Evolutionary conservation across 192 early-diverging fungal genomes (phyloP).

Genomic region (Allomyces arbusculus): DNA sequence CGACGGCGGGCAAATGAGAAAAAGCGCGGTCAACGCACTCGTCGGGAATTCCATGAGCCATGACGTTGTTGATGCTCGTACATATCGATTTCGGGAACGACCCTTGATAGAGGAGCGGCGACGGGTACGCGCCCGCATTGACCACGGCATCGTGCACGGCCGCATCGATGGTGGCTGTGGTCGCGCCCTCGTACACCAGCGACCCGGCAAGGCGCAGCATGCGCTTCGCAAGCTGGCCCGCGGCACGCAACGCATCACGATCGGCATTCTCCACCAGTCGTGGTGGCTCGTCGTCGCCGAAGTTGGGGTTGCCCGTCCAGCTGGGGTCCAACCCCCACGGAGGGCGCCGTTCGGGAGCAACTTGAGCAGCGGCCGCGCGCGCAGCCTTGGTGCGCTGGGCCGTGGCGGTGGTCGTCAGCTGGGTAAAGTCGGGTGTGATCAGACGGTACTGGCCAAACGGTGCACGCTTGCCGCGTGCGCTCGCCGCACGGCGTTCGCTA

Average conservation of each 20-base stretch:
- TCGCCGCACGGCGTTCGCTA: no score
- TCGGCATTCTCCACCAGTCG: neutral
- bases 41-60: constrained; percentile 60
- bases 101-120: constrained; percentile 54
- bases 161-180: neutral
- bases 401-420: neutral
- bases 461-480: no score
- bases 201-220: neutral
- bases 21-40: neutral
- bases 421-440: neutral
- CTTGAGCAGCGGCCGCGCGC: neutral
- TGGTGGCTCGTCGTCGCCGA: neutral
- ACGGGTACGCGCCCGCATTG: constrained; percentile 38
- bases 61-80: constrained; percentile 66
- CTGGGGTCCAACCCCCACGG: neutral
- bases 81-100: constrained; percentile 49
- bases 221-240: neutral
- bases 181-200: neutral
- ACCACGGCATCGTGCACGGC: constrained; percentile 34
- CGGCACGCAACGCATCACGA: neutral
- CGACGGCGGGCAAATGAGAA: no score
- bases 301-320: neutral
- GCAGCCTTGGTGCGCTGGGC: neutral
- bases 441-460: neutral
- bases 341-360: neutral